These are phyloP conservation scores for Vicia faba DNA, from an alignment of 306 rosid genomes.

Conservation along the genomic window DNA sequence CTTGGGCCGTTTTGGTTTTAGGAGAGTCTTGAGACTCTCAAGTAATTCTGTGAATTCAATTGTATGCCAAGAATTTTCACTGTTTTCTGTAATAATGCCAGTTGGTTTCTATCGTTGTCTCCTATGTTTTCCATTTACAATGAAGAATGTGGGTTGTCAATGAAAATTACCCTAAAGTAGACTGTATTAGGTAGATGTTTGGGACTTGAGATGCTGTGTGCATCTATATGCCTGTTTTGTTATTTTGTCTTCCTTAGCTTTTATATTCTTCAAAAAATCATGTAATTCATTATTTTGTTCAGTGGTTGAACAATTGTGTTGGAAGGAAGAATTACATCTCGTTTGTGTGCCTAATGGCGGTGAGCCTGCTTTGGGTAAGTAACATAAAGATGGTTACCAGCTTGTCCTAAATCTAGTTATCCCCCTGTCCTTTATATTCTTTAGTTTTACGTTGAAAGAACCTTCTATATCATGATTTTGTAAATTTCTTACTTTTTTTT, in stretches of 20 bases:
- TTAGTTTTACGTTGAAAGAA: slow-evolving; percentile 9
- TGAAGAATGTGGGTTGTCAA: slow-evolving; percentile 16
- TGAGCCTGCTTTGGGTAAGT: slow-evolving; percentile 76
- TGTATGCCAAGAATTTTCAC: not conserved
- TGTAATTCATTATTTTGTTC: slow-evolving; percentile 45
- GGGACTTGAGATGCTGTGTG: slow-evolving; percentile 22
- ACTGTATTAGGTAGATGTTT: slow-evolving; percentile 16
- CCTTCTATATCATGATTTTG: slow-evolving; percentile 11
- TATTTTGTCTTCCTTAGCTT: slow-evolving; percentile 25
- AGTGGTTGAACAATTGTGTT: slow-evolving; percentile 90
- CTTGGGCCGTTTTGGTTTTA: not conserved
- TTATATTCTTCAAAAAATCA: slow-evolving; percentile 27
- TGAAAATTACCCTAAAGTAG: slow-evolving; percentile 15
- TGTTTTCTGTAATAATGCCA: not conserved
- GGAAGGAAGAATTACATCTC: slow-evolving; percentile 80
- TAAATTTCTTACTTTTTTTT: slow-evolving; percentile 31
- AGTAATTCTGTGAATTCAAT: not conserved
- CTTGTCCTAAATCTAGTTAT: slow-evolving; percentile 25
- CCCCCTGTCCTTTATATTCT: not conserved
- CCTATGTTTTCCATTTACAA: slow-evolving; percentile 15
- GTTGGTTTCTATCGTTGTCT: not conserved
- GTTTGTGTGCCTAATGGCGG: slow-evolving; percentile 82
- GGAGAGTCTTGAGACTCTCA: not conserved
- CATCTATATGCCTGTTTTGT: slow-evolving; percentile 8
- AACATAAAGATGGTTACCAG: slow-evolving; percentile 29